Percentiles rank a stretch among this genome's conserved stretches.
These are phyloP conservation scores for Penicillium hesseltinei DNA, from an alignment of 2,329 filamentous ascomycete genomes.

Conservation along the genomic window DNA sequence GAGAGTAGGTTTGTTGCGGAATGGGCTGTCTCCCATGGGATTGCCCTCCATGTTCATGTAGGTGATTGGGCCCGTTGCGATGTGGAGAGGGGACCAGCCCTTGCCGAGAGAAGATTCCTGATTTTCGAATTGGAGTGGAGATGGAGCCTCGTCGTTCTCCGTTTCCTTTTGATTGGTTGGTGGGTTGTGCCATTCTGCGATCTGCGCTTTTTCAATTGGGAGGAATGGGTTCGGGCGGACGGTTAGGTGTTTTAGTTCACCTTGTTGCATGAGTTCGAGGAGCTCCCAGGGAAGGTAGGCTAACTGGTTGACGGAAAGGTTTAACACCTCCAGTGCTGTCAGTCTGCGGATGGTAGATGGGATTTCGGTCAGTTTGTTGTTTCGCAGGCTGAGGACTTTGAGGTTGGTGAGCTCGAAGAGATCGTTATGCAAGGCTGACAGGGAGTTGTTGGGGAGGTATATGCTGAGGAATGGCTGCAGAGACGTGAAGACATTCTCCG, in stretches of 20 bases:
- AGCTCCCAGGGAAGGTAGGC: conserved; percentile 47
- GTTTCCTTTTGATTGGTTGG: neutral
- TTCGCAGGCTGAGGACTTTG: conserved; percentile 46
- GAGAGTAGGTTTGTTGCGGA: neutral
- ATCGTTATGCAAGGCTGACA: conserved; percentile 38
- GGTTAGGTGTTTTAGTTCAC: conserved; percentile 39
- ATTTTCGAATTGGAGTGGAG: conserved; percentile 15
- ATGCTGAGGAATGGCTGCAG: conserved; percentile 45
- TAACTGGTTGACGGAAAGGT: conserved; percentile 46
- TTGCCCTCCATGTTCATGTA: conserved; percentile 38
- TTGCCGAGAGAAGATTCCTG: conserved; percentile 32
- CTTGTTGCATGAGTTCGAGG: conserved; percentile 39
- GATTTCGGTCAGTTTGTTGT: conserved; percentile 45
- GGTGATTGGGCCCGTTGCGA: conserved; percentile 35
- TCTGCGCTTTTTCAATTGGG: conserved; percentile 29
- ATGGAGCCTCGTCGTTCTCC: conserved; percentile 1
- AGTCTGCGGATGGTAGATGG: conserved; percentile 43
- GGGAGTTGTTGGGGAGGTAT: conserved; percentile 45
- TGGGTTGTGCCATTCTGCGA: conserved; percentile 34
- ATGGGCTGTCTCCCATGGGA: conserved; percentile 13
- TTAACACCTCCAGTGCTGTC: conserved; percentile 45
- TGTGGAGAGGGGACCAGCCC: conserved; percentile 37
- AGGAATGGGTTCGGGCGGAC: conserved; percentile 43
- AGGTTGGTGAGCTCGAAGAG: conserved; percentile 44
- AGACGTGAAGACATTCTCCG: conserved; percentile 39